These are phyloP conservation scores for Starmerella gropengiesseri DNA, from an alignment of 805 yeast species.

Conservation along the genomic window DNA sequence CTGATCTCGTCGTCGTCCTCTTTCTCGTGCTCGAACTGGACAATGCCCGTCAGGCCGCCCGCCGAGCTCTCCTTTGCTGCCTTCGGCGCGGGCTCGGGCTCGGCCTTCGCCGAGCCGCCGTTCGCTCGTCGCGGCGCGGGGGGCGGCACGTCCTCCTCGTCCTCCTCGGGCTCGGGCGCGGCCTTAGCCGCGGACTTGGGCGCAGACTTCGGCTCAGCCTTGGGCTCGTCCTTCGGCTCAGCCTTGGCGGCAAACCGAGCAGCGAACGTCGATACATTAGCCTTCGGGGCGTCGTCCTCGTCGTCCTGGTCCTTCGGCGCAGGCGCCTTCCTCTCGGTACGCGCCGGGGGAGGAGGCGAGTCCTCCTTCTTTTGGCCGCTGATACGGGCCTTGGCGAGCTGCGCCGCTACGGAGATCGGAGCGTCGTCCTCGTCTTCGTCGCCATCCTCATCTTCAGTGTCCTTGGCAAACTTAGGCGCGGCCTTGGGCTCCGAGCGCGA, in stretches of 20 bases:
- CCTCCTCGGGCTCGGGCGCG: constrained; percentile 11
- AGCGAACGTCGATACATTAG: constrained; percentile 17
- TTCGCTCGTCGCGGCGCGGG: neutral
- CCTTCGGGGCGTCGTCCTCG: constrained; percentile 5
- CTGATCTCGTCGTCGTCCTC: constrained; percentile 69
- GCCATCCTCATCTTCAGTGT: constrained; percentile 1
- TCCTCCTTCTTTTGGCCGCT: constrained; percentile 2
- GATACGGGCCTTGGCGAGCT: constrained; percentile 18
- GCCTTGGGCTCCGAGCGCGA: neutral
- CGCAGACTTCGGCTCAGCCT: neutral
- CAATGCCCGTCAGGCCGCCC: constrained; percentile 45
- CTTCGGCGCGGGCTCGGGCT: constrained; percentile 11
- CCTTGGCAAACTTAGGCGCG: too few species aligned
- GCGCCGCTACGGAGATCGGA: constrained; percentile 20
- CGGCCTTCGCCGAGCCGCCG: neutral
- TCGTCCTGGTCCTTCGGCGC: constrained; percentile 2
- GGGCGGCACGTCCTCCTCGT: neutral
- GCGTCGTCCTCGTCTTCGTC: constrained; percentile 9
- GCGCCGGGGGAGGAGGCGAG: constrained; percentile 1
- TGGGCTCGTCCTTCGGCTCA: neutral
- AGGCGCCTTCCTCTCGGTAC: neutral
- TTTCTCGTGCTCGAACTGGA: constrained; percentile 50
- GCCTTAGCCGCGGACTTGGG: constrained; percentile 11
- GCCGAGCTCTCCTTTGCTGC: constrained; percentile 6
- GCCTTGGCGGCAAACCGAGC: constrained; percentile 18